Evolutionary conservation across 2,329 filamentous ascomycete species (phyloP).

Genomic region (Elsinoe fawcettii): DNA sequence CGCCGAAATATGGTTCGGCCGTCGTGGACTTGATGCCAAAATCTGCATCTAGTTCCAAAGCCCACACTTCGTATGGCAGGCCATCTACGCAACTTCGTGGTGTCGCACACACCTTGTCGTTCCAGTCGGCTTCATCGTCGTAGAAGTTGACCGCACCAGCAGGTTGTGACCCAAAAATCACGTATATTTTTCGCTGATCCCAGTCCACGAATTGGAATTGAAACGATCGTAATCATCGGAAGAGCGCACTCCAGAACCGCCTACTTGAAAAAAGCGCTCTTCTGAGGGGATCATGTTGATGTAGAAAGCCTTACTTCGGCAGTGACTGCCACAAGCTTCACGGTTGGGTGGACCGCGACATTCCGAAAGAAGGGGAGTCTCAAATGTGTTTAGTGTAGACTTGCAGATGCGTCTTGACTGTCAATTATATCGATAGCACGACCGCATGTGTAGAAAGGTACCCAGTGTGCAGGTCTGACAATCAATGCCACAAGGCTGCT

Average conservation of each 20-base stretch:
- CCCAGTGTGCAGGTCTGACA: too few relatives aligned
- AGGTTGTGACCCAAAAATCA: not conserved
- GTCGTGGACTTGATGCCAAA: not conserved
- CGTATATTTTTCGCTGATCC: not conserved
- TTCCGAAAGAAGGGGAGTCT: too few relatives aligned
- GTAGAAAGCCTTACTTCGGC: too few relatives aligned
- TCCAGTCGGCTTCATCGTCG: not conserved
- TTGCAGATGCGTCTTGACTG: too few relatives aligned
- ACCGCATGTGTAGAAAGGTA: too few relatives aligned
- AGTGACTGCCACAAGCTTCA: too few relatives aligned
- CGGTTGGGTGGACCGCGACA: too few relatives aligned
- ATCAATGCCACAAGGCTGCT: too few relatives aligned
- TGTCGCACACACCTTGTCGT: not conserved
- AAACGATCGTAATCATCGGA: not conserved
- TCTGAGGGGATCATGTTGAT: not conserved
- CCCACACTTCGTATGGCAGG: not conserved
- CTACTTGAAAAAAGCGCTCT: not conserved
- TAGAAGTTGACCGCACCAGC: not conserved
- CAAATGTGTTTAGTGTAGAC: too few relatives aligned
- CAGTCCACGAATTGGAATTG: not conserved
- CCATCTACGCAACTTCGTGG: not conserved
- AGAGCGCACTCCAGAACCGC: not conserved
- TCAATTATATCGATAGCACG: too few relatives aligned
- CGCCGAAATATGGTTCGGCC: not conserved
- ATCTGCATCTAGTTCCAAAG: not conserved